Percentiles rank a stretch among this genome's conserved stretches.
Evolutionary conservation across 441 rosid genomes (phyloP).

Genomic region (Adansonia rubrostipa): DNA sequence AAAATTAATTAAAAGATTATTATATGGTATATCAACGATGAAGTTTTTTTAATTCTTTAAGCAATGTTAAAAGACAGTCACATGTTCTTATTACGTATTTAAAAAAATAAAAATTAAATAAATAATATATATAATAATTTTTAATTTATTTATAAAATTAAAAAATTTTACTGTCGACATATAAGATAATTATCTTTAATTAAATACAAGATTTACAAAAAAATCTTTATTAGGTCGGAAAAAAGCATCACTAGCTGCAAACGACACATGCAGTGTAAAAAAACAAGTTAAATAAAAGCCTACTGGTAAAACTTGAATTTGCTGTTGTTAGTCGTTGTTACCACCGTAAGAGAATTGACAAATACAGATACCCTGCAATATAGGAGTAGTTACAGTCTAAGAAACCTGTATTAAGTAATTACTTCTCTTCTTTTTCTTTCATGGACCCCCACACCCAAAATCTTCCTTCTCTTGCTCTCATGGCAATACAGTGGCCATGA

Average conservation of each 20-base stretch:
- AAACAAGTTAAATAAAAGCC: constrained; percentile 27
- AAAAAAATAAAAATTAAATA: too few relatives aligned
- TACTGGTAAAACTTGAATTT: constrained; percentile 12
- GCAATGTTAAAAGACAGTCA: too few relatives aligned
- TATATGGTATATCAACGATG: too few relatives aligned
- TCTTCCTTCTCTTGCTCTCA: constrained; percentile 14
- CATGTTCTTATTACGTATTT: too few relatives aligned
- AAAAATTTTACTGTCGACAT: too few relatives aligned
- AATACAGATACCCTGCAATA: neutral
- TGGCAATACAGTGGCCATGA: constrained; percentile 31
- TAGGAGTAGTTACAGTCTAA: constrained; percentile 23
- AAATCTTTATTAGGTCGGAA: constrained; percentile 41
- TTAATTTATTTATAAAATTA: too few relatives aligned
- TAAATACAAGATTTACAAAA: neutral
- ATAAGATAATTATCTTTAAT: too few relatives aligned
- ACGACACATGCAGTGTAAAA: neutral
- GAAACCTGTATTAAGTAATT: neutral
- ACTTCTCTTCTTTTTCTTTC: constrained; percentile 25
- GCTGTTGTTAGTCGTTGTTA: neutral
- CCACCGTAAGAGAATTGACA: constrained; percentile 27
- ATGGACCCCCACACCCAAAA: constrained; percentile 29
- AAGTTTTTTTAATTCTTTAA: too few relatives aligned
- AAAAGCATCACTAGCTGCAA: constrained; percentile 17
- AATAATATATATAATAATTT: too few relatives aligned
- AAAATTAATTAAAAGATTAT: neutral